Evolutionary conservation across 352 stramenopile genomes (phyloP).

Genomic region (Phytopythium litorale): DNA sequence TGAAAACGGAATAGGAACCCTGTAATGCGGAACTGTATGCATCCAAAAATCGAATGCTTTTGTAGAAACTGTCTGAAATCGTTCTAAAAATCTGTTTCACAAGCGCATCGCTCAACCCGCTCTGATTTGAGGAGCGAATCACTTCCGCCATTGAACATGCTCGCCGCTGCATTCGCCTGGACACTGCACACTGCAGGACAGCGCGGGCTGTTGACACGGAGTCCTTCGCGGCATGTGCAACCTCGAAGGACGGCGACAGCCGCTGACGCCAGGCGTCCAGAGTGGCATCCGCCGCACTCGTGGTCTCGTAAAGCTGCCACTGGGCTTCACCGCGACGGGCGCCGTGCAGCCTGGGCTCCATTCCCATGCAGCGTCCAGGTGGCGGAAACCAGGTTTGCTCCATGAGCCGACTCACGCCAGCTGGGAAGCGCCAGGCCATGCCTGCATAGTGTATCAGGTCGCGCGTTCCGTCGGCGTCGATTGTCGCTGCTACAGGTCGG

Average conservation of each 20-base stretch:
- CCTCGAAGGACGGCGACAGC: not conserved
- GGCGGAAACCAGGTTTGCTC: not conserved
- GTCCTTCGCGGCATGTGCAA: not conserved
- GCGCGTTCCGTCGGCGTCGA: not conserved
- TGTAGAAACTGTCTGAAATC: slow-evolving; percentile 1
- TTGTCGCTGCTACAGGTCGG: not conserved
- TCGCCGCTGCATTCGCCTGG: no score
- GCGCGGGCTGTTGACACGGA: not conserved
- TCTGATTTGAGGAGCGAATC: no score
- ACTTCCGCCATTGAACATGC: no score
- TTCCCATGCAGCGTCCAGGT: not conserved
- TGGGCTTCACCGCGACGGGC: not conserved
- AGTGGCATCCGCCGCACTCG: not conserved
- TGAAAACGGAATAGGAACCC: no score
- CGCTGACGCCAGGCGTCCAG: slow-evolving; percentile 3
- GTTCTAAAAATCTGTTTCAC: slow-evolving; percentile 1
- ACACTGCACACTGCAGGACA: no score
- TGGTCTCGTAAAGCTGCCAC: not conserved
- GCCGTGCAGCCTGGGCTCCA: not conserved
- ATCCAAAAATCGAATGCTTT: not conserved
- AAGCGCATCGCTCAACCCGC: not conserved
- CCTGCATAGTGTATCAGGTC: not conserved
- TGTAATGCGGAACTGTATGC: no score
- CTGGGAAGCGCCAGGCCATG: not conserved
- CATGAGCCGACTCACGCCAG: not conserved